Percentiles rank a stretch among this genome's conserved stretches.
Evolutionary conservation across 2,329 filamentous ascomycete species (phyloP).

Genomic region (Periglandula ipomoeae): DNA sequence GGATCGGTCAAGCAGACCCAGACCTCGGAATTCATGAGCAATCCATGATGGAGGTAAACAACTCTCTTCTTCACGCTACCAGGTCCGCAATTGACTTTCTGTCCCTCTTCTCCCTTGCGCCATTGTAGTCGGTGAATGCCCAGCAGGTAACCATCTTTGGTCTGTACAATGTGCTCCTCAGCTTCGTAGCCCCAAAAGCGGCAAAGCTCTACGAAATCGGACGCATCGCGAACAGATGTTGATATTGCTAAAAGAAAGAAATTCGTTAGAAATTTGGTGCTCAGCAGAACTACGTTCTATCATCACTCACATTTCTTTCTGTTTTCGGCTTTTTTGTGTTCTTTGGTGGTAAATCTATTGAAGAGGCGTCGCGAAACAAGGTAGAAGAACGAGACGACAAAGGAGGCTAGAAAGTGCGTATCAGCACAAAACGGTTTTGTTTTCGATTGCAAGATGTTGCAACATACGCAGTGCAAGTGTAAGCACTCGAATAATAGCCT

Average conservation of each 20-base stretch:
- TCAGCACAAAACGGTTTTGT: constrained; percentile 13
- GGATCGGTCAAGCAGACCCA: constrained; percentile 91
- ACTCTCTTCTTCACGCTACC: constrained; percentile 70
- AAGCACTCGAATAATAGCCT: constrained; percentile 73
- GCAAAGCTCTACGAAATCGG: constrained; percentile 93
- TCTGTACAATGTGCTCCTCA: constrained; percentile 94
- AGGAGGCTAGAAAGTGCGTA: constrained; percentile 47
- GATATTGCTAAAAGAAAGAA: constrained; percentile 45
- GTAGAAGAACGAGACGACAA: constrained; percentile 77
- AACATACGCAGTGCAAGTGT: constrained; percentile 77
- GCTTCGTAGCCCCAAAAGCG: constrained; percentile 83
- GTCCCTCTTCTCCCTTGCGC: constrained; percentile 71
- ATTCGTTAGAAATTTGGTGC: constrained; percentile 39
- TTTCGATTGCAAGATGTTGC: constrained; percentile 8
- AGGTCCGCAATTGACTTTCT: constrained; percentile 63
- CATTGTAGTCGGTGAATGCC: constrained; percentile 82
- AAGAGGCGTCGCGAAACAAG: constrained; percentile 73
- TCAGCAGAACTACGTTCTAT: constrained; percentile 12
- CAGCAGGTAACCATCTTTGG: constrained; percentile 84
- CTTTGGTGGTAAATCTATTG: constrained; percentile 64
- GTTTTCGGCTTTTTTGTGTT: constrained; percentile 57
- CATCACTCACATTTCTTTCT: constrained; percentile 50
- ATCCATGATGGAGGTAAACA: constrained; percentile 87
- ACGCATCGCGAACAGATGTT: constrained; percentile 70
- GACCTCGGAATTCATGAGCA: constrained; percentile 98